Base-by-base conservation (phyloP, 305 asterid genomes). In the Petunia hybrid region DNA sequence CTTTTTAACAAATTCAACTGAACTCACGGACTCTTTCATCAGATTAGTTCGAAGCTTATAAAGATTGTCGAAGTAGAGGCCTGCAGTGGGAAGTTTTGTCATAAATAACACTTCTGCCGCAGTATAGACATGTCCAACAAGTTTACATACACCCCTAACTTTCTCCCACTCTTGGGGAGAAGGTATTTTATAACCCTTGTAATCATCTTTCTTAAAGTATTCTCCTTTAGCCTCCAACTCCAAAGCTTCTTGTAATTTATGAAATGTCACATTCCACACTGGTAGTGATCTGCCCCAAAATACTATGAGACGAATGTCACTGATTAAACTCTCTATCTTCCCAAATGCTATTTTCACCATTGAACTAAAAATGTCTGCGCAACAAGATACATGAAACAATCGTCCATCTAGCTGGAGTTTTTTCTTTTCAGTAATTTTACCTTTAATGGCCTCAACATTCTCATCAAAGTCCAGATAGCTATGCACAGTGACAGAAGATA, bases 111-210 rank as follows among this genome's bases (percentile, higher is more conserved):
- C 83, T 77, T 84, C 82, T 16, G 89, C 86, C 39, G 62, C 83
- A 69, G 73, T 51, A 61, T 82, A 78, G 60, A 86, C 75, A 45
- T 61, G 63, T 31, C 76, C 84, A 22, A 84, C 86, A 36, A 84
- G 66, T 80, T 75, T 80, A 69, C 80, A 80, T 51, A 82, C 67
- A 7, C 45, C 87, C 85, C 63, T 46, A 76, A 83, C 85, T 71
- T 77, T 82, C 69, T 80, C 80, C 86, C 89, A 84, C 65, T 84
- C 82, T 80, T 78, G 70, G 12, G 77, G 59, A 65, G 85, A 82
- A 55, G 83, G 86, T 74, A 80, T 35, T 41, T 80, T 40, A 78
- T 35, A 77, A 73, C 46, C 70, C 16, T 60, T 40, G 35, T 62
- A 70, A 69, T 51, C 59, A 61, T 9, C 55, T 10, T 48, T n/a